A percentile compares a stretch with the other conserved stretches of the same genome.
Evolutionary conservation across 805 yeast species (phyloP).

Genomic region (Millerozyma acaciae): DNA sequence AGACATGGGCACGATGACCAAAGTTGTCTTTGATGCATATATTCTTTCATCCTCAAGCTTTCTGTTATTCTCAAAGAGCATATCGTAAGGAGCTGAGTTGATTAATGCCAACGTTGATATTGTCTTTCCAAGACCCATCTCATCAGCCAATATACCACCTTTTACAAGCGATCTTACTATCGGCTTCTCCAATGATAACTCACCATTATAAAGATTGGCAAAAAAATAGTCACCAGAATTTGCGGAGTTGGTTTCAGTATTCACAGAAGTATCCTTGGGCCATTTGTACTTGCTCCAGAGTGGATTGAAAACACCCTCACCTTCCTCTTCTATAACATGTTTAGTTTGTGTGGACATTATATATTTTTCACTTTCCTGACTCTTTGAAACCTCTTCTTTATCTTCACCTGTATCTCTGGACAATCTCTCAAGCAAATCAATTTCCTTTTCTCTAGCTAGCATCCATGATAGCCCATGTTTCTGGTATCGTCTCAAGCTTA

Average conservation of each 20-base stretch:
- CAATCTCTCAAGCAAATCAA: slow-evolving; percentile 38
- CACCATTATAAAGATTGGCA: slow-evolving; percentile 78
- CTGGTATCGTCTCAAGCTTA: slow-evolving; percentile 72
- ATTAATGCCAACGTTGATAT: slow-evolving; percentile 75
- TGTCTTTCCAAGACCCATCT: slow-evolving; percentile 95
- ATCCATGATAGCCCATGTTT: slow-evolving; percentile 86
- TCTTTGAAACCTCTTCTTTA: too few relatives aligned
- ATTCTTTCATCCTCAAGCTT: slow-evolving; percentile 16
- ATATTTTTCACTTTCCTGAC: slow-evolving; percentile 2
- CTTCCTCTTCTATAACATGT: slow-evolving; percentile 21
- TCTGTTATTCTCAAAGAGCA: slow-evolving; percentile 12
- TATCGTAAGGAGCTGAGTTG: slow-evolving; percentile 59
- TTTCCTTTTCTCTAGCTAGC: slow-evolving; percentile 72
- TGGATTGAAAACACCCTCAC: slow-evolving; percentile 68
- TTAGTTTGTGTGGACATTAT: slow-evolving; percentile 24
- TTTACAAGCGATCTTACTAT: slow-evolving; percentile 52
- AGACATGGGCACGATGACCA: slow-evolving; percentile 88
- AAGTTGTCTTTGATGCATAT: slow-evolving; percentile 69
- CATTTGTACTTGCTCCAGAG: slow-evolving; percentile 77
- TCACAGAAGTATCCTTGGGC: slow-evolving; percentile 45
- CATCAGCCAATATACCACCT: slow-evolving; percentile 94
- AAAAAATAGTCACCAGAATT: slow-evolving; percentile 44
- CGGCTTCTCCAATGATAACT: slow-evolving; percentile 67
- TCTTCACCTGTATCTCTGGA: slow-evolving; percentile 12
- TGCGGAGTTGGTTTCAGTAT: not conserved